phyloP scores from a whole-genome alignment of 345 rosid species.

The Salix arbutifolia region DNA sequence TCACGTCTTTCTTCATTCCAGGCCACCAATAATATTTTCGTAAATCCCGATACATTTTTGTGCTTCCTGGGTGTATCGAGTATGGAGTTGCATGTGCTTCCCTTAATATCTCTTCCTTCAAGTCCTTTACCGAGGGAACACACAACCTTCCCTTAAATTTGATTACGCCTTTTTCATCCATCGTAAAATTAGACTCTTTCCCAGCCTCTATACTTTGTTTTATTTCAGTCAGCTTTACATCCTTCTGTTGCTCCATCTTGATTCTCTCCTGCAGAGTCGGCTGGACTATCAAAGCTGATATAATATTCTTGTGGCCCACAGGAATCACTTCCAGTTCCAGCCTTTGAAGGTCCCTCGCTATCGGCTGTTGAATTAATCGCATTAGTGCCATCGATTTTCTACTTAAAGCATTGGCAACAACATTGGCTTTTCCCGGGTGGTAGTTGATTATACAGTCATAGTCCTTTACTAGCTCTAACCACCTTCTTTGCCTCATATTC shows the following conservation, averaged over 20 bases:
- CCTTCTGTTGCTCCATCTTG: not conserved
- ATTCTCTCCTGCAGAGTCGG: not conserved
- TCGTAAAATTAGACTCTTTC: not conserved
- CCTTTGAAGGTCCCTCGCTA: not conserved
- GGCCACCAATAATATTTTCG: not conserved
- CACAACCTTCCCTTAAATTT: not conserved
- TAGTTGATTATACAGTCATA: not conserved
- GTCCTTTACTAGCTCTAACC: not conserved
- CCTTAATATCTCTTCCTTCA: not conserved
- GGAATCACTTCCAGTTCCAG: not conserved
- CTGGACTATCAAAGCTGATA: too few relatives aligned
- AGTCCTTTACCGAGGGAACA: not conserved
- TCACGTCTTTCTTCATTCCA: not conserved
- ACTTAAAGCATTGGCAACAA: not conserved
- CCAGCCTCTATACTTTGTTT: not conserved
- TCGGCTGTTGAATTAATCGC: not conserved
- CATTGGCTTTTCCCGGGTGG: slow-evolving; percentile 2
- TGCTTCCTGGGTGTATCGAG: not conserved
- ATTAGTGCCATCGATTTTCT: not conserved
- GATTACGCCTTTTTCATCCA: too few relatives aligned
- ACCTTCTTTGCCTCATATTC: not conserved
- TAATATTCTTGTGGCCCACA: not conserved
- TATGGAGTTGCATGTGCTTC: not conserved
- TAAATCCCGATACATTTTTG: not conserved
- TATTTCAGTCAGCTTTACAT: not conserved